A percentile compares a stretch with the other conserved stretches of the same genome.
These are phyloP conservation scores for Parastagonospora avenae DNA, from an alignment of 2,329 filamentous ascomycete genomes.

Conservation along the genomic window DNA sequence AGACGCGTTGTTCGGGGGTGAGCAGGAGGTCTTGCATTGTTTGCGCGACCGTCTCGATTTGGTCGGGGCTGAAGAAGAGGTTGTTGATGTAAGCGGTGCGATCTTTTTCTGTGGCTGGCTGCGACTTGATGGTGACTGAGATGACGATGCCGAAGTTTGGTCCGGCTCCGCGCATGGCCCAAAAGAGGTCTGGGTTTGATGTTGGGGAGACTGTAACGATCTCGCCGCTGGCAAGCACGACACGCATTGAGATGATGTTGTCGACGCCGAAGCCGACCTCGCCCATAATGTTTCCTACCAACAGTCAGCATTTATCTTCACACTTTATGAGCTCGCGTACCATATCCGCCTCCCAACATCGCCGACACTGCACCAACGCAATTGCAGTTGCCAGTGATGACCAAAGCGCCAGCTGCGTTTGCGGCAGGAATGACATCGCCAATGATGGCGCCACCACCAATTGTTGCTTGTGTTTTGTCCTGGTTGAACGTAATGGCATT, in stretches of 20 bases:
- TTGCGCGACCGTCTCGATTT: slow-evolving; percentile 42
- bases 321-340: slow-evolving; percentile 10
- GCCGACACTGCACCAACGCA: slow-evolving; percentile 39
- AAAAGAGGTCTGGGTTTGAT: slow-evolving; percentile 41
- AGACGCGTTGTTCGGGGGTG: slow-evolving; percentile 43
- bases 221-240: slow-evolving; percentile 33
- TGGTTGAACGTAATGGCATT: slow-evolving; percentile 29
- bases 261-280: slow-evolving; percentile 61
- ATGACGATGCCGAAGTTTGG: slow-evolving; percentile 44
- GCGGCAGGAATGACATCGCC: slow-evolving; percentile 47
- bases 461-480: slow-evolving; percentile 30
- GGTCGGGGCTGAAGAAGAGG: slow-evolving; percentile 30
- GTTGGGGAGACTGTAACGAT: slow-evolving; percentile 36
- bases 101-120: slow-evolving; percentile 28
- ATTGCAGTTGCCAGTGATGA: slow-evolving; percentile 40
- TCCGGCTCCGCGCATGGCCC: slow-evolving; percentile 45
- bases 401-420: slow-evolving; percentile 38
- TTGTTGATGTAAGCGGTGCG: slow-evolving; percentile 32
- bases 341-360: slow-evolving; percentile 59
- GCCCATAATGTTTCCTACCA: slow-evolving; percentile 56
- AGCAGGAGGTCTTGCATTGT: slow-evolving; percentile 47
- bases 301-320: background rate
- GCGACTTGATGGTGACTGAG: slow-evolving; percentile 47
- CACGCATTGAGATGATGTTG: slow-evolving; percentile 46
- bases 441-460: slow-evolving; percentile 43